Conservation (phyloP, 305 asterid genomes). For the Plantago lanceolata region DNA sequence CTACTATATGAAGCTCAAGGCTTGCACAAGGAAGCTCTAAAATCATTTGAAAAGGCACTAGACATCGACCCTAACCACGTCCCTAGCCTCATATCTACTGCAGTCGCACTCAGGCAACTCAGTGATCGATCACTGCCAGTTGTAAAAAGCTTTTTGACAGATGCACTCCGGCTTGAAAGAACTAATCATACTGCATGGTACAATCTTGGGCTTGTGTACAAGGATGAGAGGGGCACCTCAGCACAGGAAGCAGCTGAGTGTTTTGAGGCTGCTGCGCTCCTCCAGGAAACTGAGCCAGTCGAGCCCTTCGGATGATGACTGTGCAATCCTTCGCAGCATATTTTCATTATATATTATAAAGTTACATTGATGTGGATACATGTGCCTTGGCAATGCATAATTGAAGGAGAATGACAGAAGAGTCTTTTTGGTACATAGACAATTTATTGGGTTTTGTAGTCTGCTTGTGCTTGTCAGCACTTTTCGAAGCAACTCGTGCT, state of each 20-base stretch:
- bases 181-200: conserved; percentile 79
- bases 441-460: no score
- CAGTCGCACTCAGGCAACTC: conserved; percentile 45
- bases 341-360: not conserved
- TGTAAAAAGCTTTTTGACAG: conserved; percentile 65
- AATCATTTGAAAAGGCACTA: conserved; percentile 59
- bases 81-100: conserved; percentile 76
- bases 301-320: conserved; percentile 62
- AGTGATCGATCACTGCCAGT: conserved; percentile 56
- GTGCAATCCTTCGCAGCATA: not conserved
- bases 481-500: no score
- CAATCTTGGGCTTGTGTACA: conserved; percentile 78
- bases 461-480: no score
- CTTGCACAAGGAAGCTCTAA: conserved; percentile 58
- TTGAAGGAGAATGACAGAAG: not conserved
- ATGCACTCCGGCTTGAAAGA: conserved; percentile 80
- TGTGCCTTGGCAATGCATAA: not conserved
- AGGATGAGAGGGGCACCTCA: conserved; percentile 37
- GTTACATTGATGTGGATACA: not conserved
- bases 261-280: conserved; percentile 81
- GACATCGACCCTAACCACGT: conserved; percentile 73
- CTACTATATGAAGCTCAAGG: conserved; percentile 59
- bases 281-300: conserved; percentile 79
- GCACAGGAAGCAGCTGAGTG: conserved; percentile 68
- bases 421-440: not conserved